Percentiles rank a stretch among this genome's conserved stretches.
Conservation (phyloP, 306 rosid species). For the Pterocarpus santalinus region DNA sequence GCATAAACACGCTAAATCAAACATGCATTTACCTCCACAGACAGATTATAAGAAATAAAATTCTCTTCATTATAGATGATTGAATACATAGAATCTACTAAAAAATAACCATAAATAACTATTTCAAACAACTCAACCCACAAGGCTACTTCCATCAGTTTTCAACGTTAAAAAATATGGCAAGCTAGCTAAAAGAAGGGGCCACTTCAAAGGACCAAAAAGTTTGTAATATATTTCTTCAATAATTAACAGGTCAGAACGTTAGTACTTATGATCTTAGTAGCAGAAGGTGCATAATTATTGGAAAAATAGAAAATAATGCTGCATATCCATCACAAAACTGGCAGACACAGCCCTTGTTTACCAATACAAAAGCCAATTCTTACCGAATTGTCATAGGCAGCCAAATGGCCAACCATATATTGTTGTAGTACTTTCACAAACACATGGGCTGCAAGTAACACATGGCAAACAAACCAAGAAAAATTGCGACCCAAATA, state of each 20-base stretch:
- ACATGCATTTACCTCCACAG: background rate
- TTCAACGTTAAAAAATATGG: constrained; percentile 10
- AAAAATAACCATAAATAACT: background rate
- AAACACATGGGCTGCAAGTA: constrained; percentile 19
- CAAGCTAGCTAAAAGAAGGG: background rate
- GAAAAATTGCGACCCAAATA: constrained; percentile 17
- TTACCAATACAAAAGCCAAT: constrained; percentile 17
- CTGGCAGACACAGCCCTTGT: background rate
- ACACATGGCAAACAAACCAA: constrained; percentile 15
- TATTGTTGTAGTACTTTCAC: constrained; percentile 30
- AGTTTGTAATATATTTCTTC: constrained; percentile 4
- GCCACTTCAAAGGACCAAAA: constrained; percentile 27
- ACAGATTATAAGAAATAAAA: background rate
- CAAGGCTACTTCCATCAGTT: background rate
- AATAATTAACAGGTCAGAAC: background rate
- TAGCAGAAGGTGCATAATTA: background rate
- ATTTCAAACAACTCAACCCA: constrained; percentile 37
- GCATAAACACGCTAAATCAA: constrained; percentile 8
- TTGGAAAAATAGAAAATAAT: background rate
- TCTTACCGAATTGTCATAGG: background rate
- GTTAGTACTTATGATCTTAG: constrained; percentile 1
- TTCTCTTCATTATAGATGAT: constrained; percentile 5
- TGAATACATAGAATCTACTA: constrained; percentile 1
- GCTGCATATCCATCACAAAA: background rate
- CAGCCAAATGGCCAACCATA: constrained; percentile 28